A percentile compares a stretch with the other conserved stretches of the same genome.
Evolutionary conservation across 2,329 filamentous ascomycete species (phyloP).

Genomic region (Botryosphaeria agaves): DNA sequence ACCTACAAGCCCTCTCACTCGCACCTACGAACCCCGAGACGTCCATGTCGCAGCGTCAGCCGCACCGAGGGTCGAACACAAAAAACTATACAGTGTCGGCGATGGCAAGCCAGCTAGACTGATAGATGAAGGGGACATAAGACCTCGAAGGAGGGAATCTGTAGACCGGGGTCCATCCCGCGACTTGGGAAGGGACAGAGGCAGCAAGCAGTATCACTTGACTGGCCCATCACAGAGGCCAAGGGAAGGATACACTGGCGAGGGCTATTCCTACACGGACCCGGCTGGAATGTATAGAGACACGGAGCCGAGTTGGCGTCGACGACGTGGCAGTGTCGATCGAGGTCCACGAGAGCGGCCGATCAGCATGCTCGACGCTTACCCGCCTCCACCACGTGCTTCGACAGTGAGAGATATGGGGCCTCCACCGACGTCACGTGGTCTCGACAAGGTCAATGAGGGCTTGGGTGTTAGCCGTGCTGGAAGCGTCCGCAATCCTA

Average conservation of each 20-base stretch:
- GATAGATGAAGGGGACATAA: slow-evolving; percentile 19
- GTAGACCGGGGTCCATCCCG: slow-evolving; percentile 11
- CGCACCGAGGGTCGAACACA: slow-evolving; percentile 17
- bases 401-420: slow-evolving; percentile 16
- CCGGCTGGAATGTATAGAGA: slow-evolving; percentile 31
- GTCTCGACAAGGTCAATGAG: slow-evolving; percentile 51
- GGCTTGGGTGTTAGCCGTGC: slow-evolving; percentile 17
- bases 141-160: slow-evolving; percentile 16
- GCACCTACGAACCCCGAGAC: slow-evolving; percentile 16
- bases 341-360: slow-evolving; percentile 23
- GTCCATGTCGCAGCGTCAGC: slow-evolving; percentile 20
- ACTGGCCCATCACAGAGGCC: slow-evolving; percentile 7
- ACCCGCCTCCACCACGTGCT: slow-evolving; percentile 11
- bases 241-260: slow-evolving; percentile 19
- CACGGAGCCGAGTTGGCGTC: slow-evolving; percentile 30
- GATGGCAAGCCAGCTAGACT: slow-evolving; percentile 17
- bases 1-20: slow-evolving; percentile 23
- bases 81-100: slow-evolving; percentile 31
- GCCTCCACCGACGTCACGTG: slow-evolving; percentile 52
- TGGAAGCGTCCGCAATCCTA: slow-evolving; percentile 28
- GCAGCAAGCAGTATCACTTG: slow-evolving; percentile 13
- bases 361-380: slow-evolving; percentile 23
- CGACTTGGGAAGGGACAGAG: slow-evolving; percentile 8
- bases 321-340: slow-evolving; percentile 27
- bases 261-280: slow-evolving; percentile 31